Evolutionary conservation across 371 early-diverging fungal species (phyloP).

Genomic region (Zopfochytrium polystomum): DNA sequence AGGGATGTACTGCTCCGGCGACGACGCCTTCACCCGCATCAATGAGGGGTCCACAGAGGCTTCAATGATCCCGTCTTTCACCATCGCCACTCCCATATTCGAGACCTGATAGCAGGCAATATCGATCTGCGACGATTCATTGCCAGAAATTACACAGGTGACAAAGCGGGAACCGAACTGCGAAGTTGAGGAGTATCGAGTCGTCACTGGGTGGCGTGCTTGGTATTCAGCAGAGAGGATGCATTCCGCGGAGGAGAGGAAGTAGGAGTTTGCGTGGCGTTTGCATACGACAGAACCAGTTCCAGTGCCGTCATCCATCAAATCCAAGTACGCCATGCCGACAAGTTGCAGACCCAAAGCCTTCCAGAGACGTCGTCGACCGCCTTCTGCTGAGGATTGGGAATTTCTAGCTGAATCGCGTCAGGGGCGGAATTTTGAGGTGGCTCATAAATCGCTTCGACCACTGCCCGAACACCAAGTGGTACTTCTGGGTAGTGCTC

Average conservation of each 20-base stretch:
- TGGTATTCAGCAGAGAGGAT: constrained; percentile 90
- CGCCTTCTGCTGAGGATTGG: constrained; percentile 41
- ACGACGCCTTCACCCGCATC: constrained; percentile 82
- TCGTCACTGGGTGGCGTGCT: constrained; percentile 66
- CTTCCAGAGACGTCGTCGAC: constrained; percentile 68
- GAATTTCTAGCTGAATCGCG: constrained; percentile 67
- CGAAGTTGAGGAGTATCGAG: constrained; percentile 70
- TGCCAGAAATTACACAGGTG: constrained; percentile 77
- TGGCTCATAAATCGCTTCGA: constrained; percentile 94
- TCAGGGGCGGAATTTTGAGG: constrained; percentile 83
- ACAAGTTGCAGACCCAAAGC: constrained; percentile 72
- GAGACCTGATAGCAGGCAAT: constrained; percentile 91
- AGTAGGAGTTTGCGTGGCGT: constrained; percentile 88
- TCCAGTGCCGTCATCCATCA: constrained; percentile 82
- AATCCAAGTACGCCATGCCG: constrained; percentile 96
- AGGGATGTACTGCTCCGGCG: constrained; percentile 81
- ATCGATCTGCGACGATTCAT: constrained; percentile 78
- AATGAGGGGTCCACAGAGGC: constrained; percentile 83
- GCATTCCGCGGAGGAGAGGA: constrained; percentile 90
- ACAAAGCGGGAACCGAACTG: constrained; percentile 90
- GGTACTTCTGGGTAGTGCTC: constrained; percentile 90
- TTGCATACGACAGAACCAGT: constrained; percentile 81
- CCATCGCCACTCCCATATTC: constrained; percentile 85
- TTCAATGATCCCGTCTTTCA: constrained; percentile 88
- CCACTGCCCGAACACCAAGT: constrained; percentile 95